phyloP scores from a whole-genome alignment of 2,329 filamentous ascomycete species.

The Fonsecaea monophora region DNA sequence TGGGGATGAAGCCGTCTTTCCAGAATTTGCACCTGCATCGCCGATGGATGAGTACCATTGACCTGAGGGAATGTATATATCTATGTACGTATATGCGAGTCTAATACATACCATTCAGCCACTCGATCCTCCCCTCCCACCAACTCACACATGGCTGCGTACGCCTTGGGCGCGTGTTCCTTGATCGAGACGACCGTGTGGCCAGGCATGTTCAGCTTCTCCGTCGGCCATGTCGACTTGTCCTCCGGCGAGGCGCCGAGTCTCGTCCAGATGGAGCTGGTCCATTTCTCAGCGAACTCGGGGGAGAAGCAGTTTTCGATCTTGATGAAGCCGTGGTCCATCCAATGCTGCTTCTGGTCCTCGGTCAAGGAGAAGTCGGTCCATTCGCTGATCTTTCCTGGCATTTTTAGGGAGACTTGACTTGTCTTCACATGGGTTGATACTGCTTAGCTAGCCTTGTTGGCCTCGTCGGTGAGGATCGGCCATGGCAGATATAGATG shows the following conservation, averaged over 20 bases:
- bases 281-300: constrained; percentile 20
- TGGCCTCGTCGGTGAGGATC: not conserved
- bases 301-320: constrained; percentile 16
- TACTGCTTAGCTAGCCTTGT: not conserved
- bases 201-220: constrained; percentile 69
- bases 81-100: not conserved
- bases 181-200: constrained; percentile 62
- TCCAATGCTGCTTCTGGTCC: constrained; percentile 23
- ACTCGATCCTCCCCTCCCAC: constrained; percentile 68
- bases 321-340: constrained; percentile 19
- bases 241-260: constrained; percentile 56
- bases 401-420: not conserved
- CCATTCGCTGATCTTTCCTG: constrained; percentile 18
- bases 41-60: no score
- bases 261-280: constrained; percentile 19
- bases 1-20: constrained; percentile 73
- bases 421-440: no score
- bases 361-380: constrained; percentile 5
- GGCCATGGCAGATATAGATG: not conserved
- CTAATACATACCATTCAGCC: constrained; percentile 42
- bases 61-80: not conserved
- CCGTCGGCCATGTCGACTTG: constrained; percentile 66
- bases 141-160: constrained; percentile 71
- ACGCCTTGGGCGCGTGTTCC: constrained; percentile 68
- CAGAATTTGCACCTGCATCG: constrained; percentile 52